Base-by-base conservation (phyloP, 1,284 basidiomycete species). In the Lentinula novae-zelandiae region DNA sequence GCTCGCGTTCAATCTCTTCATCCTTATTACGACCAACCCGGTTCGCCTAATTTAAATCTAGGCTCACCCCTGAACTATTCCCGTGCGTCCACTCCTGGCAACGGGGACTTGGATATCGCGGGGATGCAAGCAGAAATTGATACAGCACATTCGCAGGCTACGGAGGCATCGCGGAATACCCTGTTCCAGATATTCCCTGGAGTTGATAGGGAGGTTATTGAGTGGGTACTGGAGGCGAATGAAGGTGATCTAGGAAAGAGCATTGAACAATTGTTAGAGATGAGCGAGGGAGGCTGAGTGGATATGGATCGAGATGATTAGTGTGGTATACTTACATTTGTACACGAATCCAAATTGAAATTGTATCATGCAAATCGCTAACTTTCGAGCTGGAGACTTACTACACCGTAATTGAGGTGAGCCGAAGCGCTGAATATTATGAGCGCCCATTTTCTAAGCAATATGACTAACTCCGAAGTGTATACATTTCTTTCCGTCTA, bases 221-320 rank as follows among this genome's bases (percentile, higher is more conserved):
- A 94, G 65, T 89, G 85, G 81, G 93, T 97, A 39, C 75, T 97
- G 60, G 90, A 96, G 69, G 90, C 90, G 44, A 93, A 93, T 67
- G 84, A 84, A n/a, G 91, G 91, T 31, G 93, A 97, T 75, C 71
- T 96, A 62, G 95, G 93, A 58, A 84, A 84, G 79, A 94, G 93
- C 69, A 95, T 96, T 67, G 95, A 96, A 72, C 83, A 81, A 58
- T 70, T 94, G 60, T 75, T 94, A 68, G 92, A 94, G 75, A 91
- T 92, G 82, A 84, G 82, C 65, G 82, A 81, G 62, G 82, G 79
- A 10, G 59, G 67, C 6, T 51, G 40, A 59, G 10, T 38, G 36
- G 36, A 38, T 38, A 27, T 4, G 27, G 27, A 27, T 27, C 4
- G 3, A 27, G 27, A 27, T 27, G 27, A 27, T 27, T 27, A 27